These are phyloP conservation scores for Trichosporon sp. DNA, from an alignment of 1,284 basidiomycete species.

Conservation along the genomic window DNA sequence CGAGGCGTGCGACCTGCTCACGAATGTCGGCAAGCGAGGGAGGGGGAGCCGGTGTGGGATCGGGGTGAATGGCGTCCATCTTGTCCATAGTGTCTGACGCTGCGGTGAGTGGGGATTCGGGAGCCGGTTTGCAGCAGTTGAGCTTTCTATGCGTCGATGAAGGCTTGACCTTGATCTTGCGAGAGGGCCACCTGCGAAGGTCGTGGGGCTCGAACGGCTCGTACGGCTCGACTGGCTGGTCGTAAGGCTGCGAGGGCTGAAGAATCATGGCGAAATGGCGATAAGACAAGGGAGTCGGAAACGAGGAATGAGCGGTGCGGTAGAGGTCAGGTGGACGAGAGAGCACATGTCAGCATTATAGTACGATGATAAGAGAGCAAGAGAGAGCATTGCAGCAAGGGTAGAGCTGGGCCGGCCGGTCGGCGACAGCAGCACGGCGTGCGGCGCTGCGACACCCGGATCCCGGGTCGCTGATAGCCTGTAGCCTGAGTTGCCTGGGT, in stretches of 20 bases:
- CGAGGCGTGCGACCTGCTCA: slow-evolving; percentile 54
- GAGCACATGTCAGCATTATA: background rate
- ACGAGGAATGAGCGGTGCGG: background rate
- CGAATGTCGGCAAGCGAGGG: slow-evolving; percentile 46
- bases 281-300: background rate
- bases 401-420: too few species aligned
- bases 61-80: slow-evolving; percentile 33
- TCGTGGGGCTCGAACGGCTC: background rate
- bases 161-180: background rate
- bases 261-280: background rate
- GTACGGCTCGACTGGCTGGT: background rate
- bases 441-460: too few species aligned
- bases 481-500: too few species aligned
- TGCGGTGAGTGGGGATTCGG: background rate
- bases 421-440: too few species aligned
- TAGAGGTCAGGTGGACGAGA: background rate
- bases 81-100: background rate
- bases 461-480: too few species aligned
- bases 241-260: background rate
- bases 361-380: background rate
- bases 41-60: slow-evolving; percentile 40
- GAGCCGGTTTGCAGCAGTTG: background rate
- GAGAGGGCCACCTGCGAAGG: background rate
- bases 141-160: background rate
- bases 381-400: background rate